Evolutionary conservation across 169 alveolate species (phyloP).

Genomic region (Eimeria tenella): DNA sequence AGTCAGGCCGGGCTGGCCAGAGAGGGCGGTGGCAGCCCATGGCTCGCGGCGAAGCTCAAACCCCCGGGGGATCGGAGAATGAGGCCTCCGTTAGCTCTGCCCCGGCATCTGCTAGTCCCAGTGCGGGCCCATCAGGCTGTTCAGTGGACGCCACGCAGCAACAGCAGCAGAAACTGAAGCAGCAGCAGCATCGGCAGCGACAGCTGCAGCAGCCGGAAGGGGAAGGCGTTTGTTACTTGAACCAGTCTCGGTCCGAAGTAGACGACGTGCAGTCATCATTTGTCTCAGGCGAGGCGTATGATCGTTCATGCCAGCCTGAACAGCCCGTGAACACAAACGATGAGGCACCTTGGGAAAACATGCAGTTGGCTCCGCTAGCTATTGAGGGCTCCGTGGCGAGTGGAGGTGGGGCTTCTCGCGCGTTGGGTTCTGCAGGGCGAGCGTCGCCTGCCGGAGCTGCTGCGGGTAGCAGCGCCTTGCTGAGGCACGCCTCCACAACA

Average conservation of each 20-base stretch:
- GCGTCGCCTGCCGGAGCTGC: not conserved
- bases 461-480: not conserved
- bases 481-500: not conserved
- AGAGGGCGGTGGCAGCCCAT: slow-evolving; percentile 1
- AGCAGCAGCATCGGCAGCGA: slow-evolving; percentile 3
- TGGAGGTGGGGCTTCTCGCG: too few species aligned
- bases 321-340: not conserved
- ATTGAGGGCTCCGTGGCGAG: slow-evolving; percentile 7
- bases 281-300: not conserved
- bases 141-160: not conserved
- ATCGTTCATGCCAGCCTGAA: not conserved
- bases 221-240: not conserved
- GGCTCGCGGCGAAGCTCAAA: not conserved
- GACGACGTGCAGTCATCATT: not conserved
- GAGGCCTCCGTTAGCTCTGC: not conserved
- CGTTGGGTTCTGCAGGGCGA: not conserved
- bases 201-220: slow-evolving; percentile 1
- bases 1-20: not conserved
- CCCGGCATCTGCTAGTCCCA: not conserved
- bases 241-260: not conserved
- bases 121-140: not conserved
- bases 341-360: not conserved
- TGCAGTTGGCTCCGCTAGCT: not conserved
- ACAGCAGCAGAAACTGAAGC: slow-evolving; percentile 1
- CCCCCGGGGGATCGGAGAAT: not conserved